Base-by-base conservation (phyloP, 768 basidiomycete species). In the Tulasnella sp. region DNA sequence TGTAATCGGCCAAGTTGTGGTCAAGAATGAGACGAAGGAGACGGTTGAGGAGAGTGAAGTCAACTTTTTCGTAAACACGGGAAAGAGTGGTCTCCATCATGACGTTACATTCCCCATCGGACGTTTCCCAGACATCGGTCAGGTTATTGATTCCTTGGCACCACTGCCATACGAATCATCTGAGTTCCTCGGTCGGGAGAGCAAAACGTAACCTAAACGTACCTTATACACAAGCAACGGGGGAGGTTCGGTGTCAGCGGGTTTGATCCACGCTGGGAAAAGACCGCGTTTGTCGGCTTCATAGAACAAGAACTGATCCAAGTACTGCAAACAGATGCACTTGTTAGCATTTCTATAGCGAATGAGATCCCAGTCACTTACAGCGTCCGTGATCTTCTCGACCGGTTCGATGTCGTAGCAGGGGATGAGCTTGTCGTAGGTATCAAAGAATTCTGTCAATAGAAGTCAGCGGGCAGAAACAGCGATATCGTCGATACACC, bases 351-450 rank as follows among this genome's bases (percentile, higher is more conserved):
- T 18, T 67, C 32, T 74, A 16, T 72, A 29, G 61, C 3, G 61
- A 40, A 51, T 51, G 44, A 61, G 74, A 70, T 5, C 6, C 15
- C 6, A 16, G 5, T 20, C 9, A 88, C 91, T 83, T 80, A 93
- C 91, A 46, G 98, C 98, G 84, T 99, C 98, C 37, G 98, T 99
- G 81, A 99, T 99, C 90, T 99, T 99, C 87, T 99, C 98, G 20
- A 99, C 95, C 0, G 98, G 98, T 83, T 99, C 98, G 80, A 99
- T 99, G 82, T 99, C 97, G 83, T 99, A 99, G 83, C 96, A 98
- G 35, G 96, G 96, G 82, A 99, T 98, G 82, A 99, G 89, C 84
- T 97, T 98, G 87, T 98, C 96, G 82, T 99, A 97, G 0, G 96
- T 98, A 82, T 98, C 96, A 84, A 96, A 97, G 85, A 96, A 96